Percentiles rank a stretch among this genome's conserved stretches.
phyloP scores from a whole-genome alignment of 768 basidiomycete species.

The Coprinellus micaceus region DNA sequence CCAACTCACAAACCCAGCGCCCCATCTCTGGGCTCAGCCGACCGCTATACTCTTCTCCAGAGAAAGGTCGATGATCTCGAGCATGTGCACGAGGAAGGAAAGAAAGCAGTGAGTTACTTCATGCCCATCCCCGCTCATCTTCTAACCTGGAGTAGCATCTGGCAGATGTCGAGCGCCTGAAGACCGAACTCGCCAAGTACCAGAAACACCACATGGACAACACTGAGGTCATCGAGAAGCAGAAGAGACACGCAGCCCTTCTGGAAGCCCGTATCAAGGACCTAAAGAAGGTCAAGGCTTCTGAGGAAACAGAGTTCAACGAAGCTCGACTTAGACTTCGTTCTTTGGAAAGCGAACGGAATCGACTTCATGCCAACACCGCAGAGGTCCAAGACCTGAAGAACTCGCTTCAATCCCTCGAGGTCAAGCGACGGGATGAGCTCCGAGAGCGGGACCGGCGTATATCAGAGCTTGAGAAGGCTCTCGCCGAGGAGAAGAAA shows the following conservation, averaged over 20 bases:
- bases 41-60: slow-evolving; percentile 54
- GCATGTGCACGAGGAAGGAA: slow-evolving; percentile 57
- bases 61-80: slow-evolving; percentile 65
- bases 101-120: slow-evolving; percentile 50
- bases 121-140: not conserved
- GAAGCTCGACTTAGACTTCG: slow-evolving; percentile 59
- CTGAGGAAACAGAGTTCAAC: slow-evolving; percentile 61
- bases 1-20: slow-evolving; percentile 15
- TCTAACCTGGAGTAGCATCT: slow-evolving; percentile 43
- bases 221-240: slow-evolving; percentile 51
- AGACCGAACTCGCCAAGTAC: slow-evolving; percentile 48
- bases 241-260: slow-evolving; percentile 57
- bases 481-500: slow-evolving; percentile 45
- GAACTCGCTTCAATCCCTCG: slow-evolving; percentile 44
- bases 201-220: slow-evolving; percentile 50
- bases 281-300: slow-evolving; percentile 43
- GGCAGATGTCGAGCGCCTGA: slow-evolving; percentile 55
- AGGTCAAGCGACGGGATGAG: slow-evolving; percentile 54
- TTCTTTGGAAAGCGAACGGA: slow-evolving; percentile 52
- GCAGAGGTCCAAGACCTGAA: slow-evolving; percentile 49
- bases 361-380: slow-evolving; percentile 48
- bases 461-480: slow-evolving; percentile 55
- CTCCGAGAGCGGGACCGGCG: slow-evolving; percentile 48
- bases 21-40: slow-evolving; percentile 27
- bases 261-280: slow-evolving; percentile 62